A percentile compares a stretch with the other conserved stretches of the same genome.
These are phyloP conservation scores for Hyphodiscus sp. DNA, from an alignment of 2,329 filamentous ascomycete genomes.

Conservation along the genomic window DNA sequence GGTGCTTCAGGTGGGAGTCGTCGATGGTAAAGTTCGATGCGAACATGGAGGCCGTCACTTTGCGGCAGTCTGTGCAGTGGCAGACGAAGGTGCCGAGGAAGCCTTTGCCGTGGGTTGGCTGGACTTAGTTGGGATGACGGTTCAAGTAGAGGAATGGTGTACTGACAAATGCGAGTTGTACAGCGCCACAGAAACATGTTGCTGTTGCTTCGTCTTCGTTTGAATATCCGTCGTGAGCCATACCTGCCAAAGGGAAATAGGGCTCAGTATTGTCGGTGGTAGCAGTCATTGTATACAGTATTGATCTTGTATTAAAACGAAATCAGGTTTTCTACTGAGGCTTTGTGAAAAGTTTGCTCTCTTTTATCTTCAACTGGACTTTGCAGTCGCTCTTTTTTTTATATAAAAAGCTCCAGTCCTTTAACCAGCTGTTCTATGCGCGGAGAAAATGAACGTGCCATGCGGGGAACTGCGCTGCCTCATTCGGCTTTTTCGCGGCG, in stretches of 20 bases:
- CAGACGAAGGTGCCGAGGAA: slow-evolving; percentile 48
- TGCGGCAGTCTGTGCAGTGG: slow-evolving; percentile 55
- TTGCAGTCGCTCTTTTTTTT: too few species aligned
- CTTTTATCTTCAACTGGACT: too few species aligned
- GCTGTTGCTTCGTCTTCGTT: slow-evolving; percentile 44
- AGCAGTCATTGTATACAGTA: slow-evolving; percentile 1
- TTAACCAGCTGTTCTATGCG: too few species aligned
- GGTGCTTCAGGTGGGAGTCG: slow-evolving; percentile 39
- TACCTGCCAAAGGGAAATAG: slow-evolving; percentile 35
- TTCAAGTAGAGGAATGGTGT: background rate
- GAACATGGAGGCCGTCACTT: slow-evolving; percentile 57
- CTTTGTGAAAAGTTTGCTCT: too few species aligned
- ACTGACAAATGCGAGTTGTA: slow-evolving; percentile 48
- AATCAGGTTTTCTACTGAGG: too few species aligned
- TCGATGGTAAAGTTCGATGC: slow-evolving; percentile 49
- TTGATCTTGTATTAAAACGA: too few species aligned
- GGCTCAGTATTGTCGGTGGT: slow-evolving; percentile 25
- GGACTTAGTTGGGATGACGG: background rate
- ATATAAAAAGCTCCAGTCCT: too few species aligned
- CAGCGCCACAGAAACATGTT: slow-evolving; percentile 51
- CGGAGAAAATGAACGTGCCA: too few species aligned
- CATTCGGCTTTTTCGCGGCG: too few species aligned
- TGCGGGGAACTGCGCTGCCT: too few species aligned
- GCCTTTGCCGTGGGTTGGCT: slow-evolving; percentile 40
- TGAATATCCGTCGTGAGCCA: slow-evolving; percentile 38